A percentile compares a stretch with the other conserved stretches of the same genome.
phyloP scores from a whole-genome alignment of 176 grass and related monocot genomes.

The Zoysia japonica region DNA sequence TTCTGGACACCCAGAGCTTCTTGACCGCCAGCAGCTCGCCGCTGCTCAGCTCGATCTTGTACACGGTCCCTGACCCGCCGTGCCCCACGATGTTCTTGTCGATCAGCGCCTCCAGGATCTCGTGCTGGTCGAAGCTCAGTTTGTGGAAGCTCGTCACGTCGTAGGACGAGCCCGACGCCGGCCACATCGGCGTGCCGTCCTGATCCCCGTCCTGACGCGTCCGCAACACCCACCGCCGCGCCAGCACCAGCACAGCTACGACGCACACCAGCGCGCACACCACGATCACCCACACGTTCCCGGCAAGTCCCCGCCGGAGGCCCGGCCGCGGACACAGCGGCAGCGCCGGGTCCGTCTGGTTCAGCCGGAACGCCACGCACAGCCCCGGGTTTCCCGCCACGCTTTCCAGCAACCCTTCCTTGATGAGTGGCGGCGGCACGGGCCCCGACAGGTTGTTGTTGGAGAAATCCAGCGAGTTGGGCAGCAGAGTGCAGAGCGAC shows the following conservation, averaged over 20 bases:
- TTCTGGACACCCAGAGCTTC: slow-evolving; percentile 67
- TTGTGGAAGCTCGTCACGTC: slow-evolving; percentile 96
- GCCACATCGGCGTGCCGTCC: slow-evolving; percentile 40
- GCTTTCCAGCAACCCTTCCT: slow-evolving; percentile 75
- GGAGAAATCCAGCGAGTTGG: slow-evolving; percentile 90
- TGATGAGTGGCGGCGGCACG: slow-evolving; percentile 72
- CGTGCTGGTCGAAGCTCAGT: slow-evolving; percentile 83
- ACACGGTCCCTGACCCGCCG: slow-evolving; percentile 79
- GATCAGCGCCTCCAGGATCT: slow-evolving; percentile 88
- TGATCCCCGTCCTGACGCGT: slow-evolving; percentile 40
- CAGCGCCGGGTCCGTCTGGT: slow-evolving; percentile 54
- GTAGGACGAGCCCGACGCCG: slow-evolving; percentile 57
- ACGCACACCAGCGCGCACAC: slow-evolving; percentile 49
- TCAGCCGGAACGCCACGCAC: slow-evolving; percentile 74
- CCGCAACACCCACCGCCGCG: slow-evolving; percentile 52
- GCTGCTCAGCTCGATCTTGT: slow-evolving; percentile 83
- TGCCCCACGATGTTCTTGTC: slow-evolving; percentile 94
- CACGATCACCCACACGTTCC: slow-evolving; percentile 57
- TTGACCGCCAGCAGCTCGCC: slow-evolving; percentile 82
- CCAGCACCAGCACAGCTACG: slow-evolving; percentile 39
- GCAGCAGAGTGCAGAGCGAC: slow-evolving; percentile 70
- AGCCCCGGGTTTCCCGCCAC: slow-evolving; percentile 77
- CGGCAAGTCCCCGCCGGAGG: slow-evolving; percentile 48
- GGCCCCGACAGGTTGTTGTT: slow-evolving; percentile 80
- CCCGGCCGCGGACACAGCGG: slow-evolving; percentile 58